Evolutionary conservation across 2,329 filamentous ascomycete species (phyloP), one percentile per base, ranked within the genome.

Genomic region (Scedosporium dehoogii): DNA sequence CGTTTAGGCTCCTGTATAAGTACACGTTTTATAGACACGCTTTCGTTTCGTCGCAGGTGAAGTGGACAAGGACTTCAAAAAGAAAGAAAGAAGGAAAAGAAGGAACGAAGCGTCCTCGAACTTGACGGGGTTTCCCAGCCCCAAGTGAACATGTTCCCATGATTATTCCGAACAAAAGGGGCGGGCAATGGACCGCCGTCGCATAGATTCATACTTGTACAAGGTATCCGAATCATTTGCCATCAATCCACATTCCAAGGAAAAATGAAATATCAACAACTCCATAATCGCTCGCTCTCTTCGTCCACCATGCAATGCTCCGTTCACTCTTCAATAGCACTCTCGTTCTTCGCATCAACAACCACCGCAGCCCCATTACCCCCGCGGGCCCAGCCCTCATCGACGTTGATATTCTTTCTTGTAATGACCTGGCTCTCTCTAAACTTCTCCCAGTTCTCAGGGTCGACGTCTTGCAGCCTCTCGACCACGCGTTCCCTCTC

Each of bases 401-500:
- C 51, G 7, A 55, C 51, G 4, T 55, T 55, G 16, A 61, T 51
- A 27, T 61, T 61, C 33, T 61, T 51, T 25, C 59, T 56, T 7
- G 59, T 46, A 46, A 61, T 61, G n/a, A 61, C 59, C 73, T 86
- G 85, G 44, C 80, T 77, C 72, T 88, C 84, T 25, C 82, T 79
- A 69, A 92, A 84, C 6, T 75, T 74, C 59, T 82, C 80, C 81
- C 89, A 84, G 71, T 88, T 81, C 65, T 85, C 83, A 0, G 86
- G 85, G 66, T 91, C 89, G 29, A 81, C 80, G 4, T 83, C 83
- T 18, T 83, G 78, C 66, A 87, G 69, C 59, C 73, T 69, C 64
- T 75, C 74, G 48, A 81, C 70, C 21, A 86, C 76, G 60, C 80
- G 70, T 16, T 81, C 79, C 63, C 75, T 77, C 65, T 86, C 73